These are phyloP conservation scores for Vigna radiata DNA, from an alignment of 306 rosid species.

Conservation along the genomic window DNA sequence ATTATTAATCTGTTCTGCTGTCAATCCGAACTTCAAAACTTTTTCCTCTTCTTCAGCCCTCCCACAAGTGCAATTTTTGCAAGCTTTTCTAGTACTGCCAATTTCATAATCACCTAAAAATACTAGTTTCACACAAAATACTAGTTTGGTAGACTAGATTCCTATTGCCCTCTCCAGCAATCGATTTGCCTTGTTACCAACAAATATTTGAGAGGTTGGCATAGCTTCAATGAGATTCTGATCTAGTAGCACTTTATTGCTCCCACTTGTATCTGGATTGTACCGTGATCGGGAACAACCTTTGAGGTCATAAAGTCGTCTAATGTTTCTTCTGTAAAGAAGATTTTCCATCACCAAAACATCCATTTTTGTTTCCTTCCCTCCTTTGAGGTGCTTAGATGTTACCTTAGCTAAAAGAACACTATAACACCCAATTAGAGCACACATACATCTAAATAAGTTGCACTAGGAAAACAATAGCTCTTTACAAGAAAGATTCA, in stretches of 20 bases:
- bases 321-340: slow-evolving; percentile 71
- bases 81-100: too few relatives aligned
- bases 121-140: too few relatives aligned
- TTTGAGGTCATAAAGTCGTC: slow-evolving; percentile 82
- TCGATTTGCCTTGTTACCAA: slow-evolving; percentile 85
- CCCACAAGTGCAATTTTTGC: too few relatives aligned
- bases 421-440: slow-evolving; percentile 40
- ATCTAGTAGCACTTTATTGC: slow-evolving; percentile 77
- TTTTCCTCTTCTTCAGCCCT: too few relatives aligned
- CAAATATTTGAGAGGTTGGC: too few relatives aligned
- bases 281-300: slow-evolving; percentile 89
- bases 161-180: slow-evolving; percentile 84
- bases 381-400: slow-evolving; percentile 77
- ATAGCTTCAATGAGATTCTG: too few relatives aligned
- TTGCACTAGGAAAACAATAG: slow-evolving; percentile 31
- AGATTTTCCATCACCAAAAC: slow-evolving; percentile 94
- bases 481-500: slow-evolving; percentile 25
- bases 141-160: too few relatives aligned
- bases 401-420: slow-evolving; percentile 58
- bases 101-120: too few relatives aligned
- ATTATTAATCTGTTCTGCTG: too few relatives aligned
- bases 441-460: slow-evolving; percentile 16
- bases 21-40: too few relatives aligned
- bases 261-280: slow-evolving; percentile 84
- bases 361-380: slow-evolving; percentile 89